Evolutionary conservation across 805 yeast species (phyloP), one percentile per base, ranked within the genome.

Genomic region (Myxozyma lipomycoides): DNA sequence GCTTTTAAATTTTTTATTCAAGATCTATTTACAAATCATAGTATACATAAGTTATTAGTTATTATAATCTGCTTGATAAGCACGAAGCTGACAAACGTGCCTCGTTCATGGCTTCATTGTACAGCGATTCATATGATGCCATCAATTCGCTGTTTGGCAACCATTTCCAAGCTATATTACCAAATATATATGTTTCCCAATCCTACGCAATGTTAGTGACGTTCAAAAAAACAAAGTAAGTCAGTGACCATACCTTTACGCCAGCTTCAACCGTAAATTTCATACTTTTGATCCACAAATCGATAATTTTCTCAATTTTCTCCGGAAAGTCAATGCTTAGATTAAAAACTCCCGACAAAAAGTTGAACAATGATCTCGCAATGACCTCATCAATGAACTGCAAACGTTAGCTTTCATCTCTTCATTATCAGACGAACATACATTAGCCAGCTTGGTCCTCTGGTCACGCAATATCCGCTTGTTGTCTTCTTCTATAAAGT

Each of bases 161-260:
- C 58, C 58, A 54, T 12, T 53, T 46, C 58, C 58, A 54, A 6
- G 58, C 51, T 9, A 46, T 43, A 9, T 51, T 35, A 17, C 58
- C 58, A 23, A 49, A 51, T 3, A 44, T 41, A 39, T 47, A 54
- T 25, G 23, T 44, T 15, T 36, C 39, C 58, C 58, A 54, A 24
- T 54, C 56, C 38, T 40, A 25, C 9, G 12, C 7, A n/a, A 6
- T 40, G n/a, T 40, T 17, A 22, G 43, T 15, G 32, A 40, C 6
- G n/a, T 28, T 12, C 32, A 28, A 28, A 12, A 40, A 9, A 24
- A 12, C 9, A n/a, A 40, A 18, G 26, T 7, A 18, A 40, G 19
- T 12, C n/a, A 35, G 9, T 18, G 6, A 7, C 9, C n/a, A 35
- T 15, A 15, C 19, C 5, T 15, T 12, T n/a, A n/a, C 6, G 37